Evolutionary conservation across 345 rosid species (phyloP).

Genomic region (Aquilaria malaccensis): DNA sequence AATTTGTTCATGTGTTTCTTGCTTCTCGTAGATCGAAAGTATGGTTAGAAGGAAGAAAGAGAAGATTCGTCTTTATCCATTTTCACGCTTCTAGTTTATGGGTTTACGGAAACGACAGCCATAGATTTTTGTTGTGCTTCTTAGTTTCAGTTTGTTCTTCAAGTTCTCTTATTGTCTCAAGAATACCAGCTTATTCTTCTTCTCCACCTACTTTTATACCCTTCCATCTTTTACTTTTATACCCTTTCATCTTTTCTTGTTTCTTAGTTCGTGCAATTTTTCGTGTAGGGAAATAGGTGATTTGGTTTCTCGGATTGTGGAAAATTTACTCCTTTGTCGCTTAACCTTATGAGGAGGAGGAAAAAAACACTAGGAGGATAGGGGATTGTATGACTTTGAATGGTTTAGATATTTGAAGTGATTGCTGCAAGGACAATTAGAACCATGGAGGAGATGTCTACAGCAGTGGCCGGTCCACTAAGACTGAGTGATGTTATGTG

Average conservation of each 20-base stretch:
- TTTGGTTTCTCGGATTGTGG: neutral
- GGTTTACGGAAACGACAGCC: slow-evolving; percentile 9
- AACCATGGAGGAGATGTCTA: slow-evolving; percentile 46
- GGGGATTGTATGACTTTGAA: slow-evolving; percentile 4
- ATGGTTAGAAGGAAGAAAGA: slow-evolving; percentile 4
- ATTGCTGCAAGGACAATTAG: slow-evolving; percentile 6
- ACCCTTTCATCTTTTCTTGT: neutral
- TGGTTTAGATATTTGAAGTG: slow-evolving; percentile 2
- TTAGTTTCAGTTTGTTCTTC: neutral
- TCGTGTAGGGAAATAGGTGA: neutral
- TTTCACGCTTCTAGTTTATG: neutral
- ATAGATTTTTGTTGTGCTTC: neutral
- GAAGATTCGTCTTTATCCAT: neutral
- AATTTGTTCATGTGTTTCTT: slow-evolving; percentile 6
- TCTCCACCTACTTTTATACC: neutral
- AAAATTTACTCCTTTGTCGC: neutral
- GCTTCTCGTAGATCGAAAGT: slow-evolving; percentile 6
- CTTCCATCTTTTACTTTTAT: neutral
- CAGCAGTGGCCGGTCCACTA: slow-evolving; percentile 38
- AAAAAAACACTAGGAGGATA: neutral
- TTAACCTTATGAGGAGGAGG: neutral
- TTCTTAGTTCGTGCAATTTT: slow-evolving; percentile 3
- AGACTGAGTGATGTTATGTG: slow-evolving; percentile 15
- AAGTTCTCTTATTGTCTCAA: slow-evolving; percentile 3
- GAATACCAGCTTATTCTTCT: neutral